Conservation (phyloP, 805 yeast genomes). For the Zygosaccharomyces rouxii region DNA sequence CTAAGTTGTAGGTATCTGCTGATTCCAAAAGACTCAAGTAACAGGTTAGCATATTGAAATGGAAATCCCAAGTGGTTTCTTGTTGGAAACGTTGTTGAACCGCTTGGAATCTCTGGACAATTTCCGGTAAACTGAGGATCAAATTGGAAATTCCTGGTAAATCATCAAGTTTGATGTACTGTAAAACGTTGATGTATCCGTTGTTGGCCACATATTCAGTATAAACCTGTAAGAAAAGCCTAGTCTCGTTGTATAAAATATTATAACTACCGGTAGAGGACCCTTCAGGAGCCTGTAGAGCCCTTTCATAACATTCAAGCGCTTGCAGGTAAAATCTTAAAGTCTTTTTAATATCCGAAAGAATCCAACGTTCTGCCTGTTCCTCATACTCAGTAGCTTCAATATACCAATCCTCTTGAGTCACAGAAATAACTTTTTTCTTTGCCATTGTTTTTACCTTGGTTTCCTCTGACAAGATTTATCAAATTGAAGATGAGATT, state of each 20-base stretch:
- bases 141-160: slow-evolving; percentile 16
- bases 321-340: slow-evolving; percentile 29
- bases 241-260: slow-evolving; percentile 30
- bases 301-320: slow-evolving; percentile 32
- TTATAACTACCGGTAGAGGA: slow-evolving; percentile 36
- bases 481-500: background rate
- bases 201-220: slow-evolving; percentile 29
- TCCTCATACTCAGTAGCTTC: slow-evolving; percentile 33
- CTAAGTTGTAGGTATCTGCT: slow-evolving; percentile 6
- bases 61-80: slow-evolving; percentile 32
- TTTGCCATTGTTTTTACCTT: slow-evolving; percentile 3
- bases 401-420: slow-evolving; percentile 32
- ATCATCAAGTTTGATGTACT: slow-evolving; percentile 28
- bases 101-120: slow-evolving; percentile 23
- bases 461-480: background rate
- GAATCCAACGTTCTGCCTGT: slow-evolving; percentile 36
- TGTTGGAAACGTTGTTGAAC: slow-evolving; percentile 15
- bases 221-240: slow-evolving; percentile 30
- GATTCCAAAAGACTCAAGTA: slow-evolving; percentile 26
- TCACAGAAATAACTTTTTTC: slow-evolving; percentile 9
- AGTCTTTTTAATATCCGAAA: slow-evolving; percentile 32
- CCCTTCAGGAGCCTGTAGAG: slow-evolving; percentile 26
- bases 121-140: slow-evolving; percentile 17
- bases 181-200: slow-evolving; percentile 30
- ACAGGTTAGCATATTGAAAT: slow-evolving; percentile 30